These are phyloP conservation scores for Meredithiella fracta DNA, from an alignment of 2,329 filamentous ascomycete genomes.

Conservation along the genomic window DNA sequence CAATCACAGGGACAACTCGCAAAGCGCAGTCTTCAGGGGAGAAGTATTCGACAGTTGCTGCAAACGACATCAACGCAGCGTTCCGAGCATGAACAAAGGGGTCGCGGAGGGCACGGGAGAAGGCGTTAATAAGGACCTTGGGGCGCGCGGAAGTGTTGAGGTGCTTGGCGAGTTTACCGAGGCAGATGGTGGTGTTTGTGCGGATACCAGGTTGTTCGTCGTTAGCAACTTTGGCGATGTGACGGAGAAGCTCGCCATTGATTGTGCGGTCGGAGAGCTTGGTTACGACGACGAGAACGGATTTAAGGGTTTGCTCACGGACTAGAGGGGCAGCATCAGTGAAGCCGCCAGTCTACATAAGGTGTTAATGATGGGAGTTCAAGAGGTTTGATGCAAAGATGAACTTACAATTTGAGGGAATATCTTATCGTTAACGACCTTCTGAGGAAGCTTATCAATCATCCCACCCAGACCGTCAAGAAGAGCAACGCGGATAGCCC, in stretches of 20 bases:
- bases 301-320: constrained; percentile 89
- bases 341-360: constrained; percentile 72
- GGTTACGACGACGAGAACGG: constrained; percentile 67
- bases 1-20: constrained; percentile 70
- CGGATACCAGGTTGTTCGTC: constrained; percentile 94
- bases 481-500: constrained; percentile 78
- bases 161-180: constrained; percentile 89
- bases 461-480: constrained; percentile 77
- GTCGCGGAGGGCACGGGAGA: constrained; percentile 74
- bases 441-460: constrained; percentile 79
- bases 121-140: constrained; percentile 87
- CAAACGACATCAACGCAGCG: constrained; percentile 70
- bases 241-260: constrained; percentile 80
- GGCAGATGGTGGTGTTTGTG: constrained; percentile 93
- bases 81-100: constrained; percentile 91
- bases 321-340: constrained; percentile 82
- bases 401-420: constrained; percentile 70
- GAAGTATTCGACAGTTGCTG: constrained; percentile 74
- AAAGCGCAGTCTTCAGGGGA: constrained; percentile 75
- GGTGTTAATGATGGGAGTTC: not conserved
- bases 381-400: not conserved
- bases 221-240: constrained; percentile 89
- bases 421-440: constrained; percentile 86
- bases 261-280: constrained; percentile 87
- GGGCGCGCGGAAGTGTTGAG: constrained; percentile 60